A percentile compares a stretch with the other conserved stretches of the same genome.
These are phyloP conservation scores for Xylariomycetidae sp. DNA, from an alignment of 2,329 filamentous ascomycete genomes.

Conservation along the genomic window DNA sequence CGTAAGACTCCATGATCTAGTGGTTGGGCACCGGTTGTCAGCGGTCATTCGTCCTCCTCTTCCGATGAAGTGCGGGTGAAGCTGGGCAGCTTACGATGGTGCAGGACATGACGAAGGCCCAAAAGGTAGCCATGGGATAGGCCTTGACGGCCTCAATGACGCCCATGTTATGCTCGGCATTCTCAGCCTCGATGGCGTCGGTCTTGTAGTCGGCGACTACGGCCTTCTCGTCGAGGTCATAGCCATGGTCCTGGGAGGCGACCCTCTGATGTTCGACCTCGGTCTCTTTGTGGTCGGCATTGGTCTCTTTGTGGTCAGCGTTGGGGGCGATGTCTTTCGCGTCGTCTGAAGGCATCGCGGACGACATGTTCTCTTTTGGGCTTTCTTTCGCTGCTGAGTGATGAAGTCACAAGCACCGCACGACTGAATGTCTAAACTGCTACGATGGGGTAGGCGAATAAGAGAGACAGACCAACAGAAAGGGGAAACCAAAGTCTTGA, in stretches of 20 bases:
- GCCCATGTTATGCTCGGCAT: conserved; percentile 28
- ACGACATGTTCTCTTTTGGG: no score
- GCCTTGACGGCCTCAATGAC: conserved; percentile 28
- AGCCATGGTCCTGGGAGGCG: background rate
- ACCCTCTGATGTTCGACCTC: no score
- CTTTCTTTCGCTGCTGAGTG: no score
- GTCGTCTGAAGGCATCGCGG: no score
- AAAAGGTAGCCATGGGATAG: conserved; percentile 32
- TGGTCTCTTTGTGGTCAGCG: no score
- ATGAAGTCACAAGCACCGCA: no score
- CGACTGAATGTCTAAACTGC: no score
- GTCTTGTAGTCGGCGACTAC: conserved; percentile 39
- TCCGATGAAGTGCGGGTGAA: background rate
- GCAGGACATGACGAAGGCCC: conserved; percentile 35
- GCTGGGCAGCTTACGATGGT: conserved; percentile 33
- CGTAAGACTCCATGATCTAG: conserved; percentile 62
- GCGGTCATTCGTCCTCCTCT: conserved; percentile 4
- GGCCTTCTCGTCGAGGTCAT: conserved; percentile 31
- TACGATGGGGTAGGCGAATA: no score
- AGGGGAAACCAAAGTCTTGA: no score
- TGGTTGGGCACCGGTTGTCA: conserved; percentile 12
- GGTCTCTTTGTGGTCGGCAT: no score
- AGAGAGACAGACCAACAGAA: no score
- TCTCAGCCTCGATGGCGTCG: conserved; percentile 55
- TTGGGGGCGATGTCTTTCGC: no score